Conservation (phyloP, 2,329 filamentous ascomycete genomes). For the Microcyclospora pomicola region DNA sequence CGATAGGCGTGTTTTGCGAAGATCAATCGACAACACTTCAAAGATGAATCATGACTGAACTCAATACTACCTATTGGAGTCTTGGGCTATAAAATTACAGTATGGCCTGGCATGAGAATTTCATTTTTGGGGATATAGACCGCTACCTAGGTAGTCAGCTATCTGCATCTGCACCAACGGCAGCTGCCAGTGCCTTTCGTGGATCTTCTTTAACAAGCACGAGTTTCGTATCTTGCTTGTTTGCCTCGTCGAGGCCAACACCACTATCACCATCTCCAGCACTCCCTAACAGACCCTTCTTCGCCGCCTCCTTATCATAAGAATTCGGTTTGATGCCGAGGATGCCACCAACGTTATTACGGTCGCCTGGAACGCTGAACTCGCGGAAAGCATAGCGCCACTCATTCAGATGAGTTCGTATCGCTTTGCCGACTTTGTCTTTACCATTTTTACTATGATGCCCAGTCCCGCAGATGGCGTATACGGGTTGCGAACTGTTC, state of each 20-base stretch:
- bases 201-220: slow-evolving; percentile 24
- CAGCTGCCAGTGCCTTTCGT: slow-evolving; percentile 9
- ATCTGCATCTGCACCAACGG: too few relatives aligned
- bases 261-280: slow-evolving; percentile 26
- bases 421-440: slow-evolving; percentile 92
- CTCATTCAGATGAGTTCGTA: slow-evolving; percentile 81
- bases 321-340: slow-evolving; percentile 49
- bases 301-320: slow-evolving; percentile 34
- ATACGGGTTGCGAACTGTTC: slow-evolving; percentile 58
- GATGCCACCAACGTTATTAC: slow-evolving; percentile 61
- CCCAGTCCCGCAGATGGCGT: slow-evolving; percentile 91
- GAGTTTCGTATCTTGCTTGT: slow-evolving; percentile 22
- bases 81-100: too few relatives aligned
- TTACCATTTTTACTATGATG: slow-evolving; percentile 98
- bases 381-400: slow-evolving; percentile 94
- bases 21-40: too few relatives aligned
- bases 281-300: slow-evolving; percentile 18
- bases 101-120: too few relatives aligned
- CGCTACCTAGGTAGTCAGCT: too few relatives aligned
- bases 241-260: slow-evolving; percentile 22
- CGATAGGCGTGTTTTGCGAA: too few relatives aligned
- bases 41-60: too few relatives aligned
- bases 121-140: too few relatives aligned
- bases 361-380: slow-evolving; percentile 90
- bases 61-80: too few relatives aligned